Base-by-base conservation (phyloP, 768 basidiomycete genomes). In the Rhizopogon vesiculosus region DNA sequence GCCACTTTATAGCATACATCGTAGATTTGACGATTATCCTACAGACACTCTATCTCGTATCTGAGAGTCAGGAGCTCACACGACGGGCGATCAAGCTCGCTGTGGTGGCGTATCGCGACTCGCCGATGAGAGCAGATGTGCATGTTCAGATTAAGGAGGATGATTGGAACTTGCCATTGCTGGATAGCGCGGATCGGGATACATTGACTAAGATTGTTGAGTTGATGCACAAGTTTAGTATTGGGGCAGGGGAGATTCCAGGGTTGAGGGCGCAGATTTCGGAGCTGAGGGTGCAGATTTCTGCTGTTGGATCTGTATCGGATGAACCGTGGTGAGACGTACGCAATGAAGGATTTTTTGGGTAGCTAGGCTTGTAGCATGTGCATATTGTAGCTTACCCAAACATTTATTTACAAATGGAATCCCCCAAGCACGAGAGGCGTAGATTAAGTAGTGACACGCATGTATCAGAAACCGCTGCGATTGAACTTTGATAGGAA, bases 21-120 rank as follows among this genome's bases (percentile, higher is more conserved):
- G 54, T 64, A 18, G 61, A 67, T 48, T 35, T 66, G 2, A 67
- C 64, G 0, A 56, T 65, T 18, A 53, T 66, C 19, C 56, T 66
- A 55, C 62, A 66, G 18, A 61, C 51, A n/a, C 46, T 67, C 5
- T 67, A 61, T 15, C 40, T 45, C 7, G 5, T 57, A n/a, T 41
- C 55, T 5, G 33, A 35, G 5, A 29, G 16, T 4, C 15, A n/a
- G 15, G 44, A 16, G 3, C 28, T 45, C 0, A 15, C 44, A 2
- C 16, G 8, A 9, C 16, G 44, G 44, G 28, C 8, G 0, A 29
- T 45, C 28, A 29, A 45, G 28, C 44, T 45, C 28, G 44, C 44
- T 4, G 25, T 45, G 4, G 6, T 2, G 9, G 8, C 44, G 4
- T 28, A 45, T 5, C 8, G 4, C 7, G 8, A 4, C 8, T 45